Evolutionary conservation across 2,329 filamentous ascomycete genomes (phyloP), one percentile per base, ranked within the genome.

Genomic region (Colletotrichum sublineola): DNA sequence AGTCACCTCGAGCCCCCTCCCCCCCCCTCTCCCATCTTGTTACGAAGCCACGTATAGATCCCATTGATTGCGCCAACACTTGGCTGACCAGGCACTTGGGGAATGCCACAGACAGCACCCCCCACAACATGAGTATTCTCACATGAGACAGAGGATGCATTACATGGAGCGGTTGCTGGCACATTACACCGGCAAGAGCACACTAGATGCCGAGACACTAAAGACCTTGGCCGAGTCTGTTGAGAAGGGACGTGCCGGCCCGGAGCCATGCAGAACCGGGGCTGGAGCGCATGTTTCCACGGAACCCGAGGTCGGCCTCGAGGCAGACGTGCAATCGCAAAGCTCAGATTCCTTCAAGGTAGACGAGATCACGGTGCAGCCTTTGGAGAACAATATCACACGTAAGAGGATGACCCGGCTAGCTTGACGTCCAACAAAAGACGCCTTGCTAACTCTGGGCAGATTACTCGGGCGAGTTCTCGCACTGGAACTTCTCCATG

Each of bases 401-500:
- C 83, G 83, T 84, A 74, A 78, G 82, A 74, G 52, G 24, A 18
- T 46, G 15, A 29, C 50, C 44, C 3, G 1, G 36, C 2, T n/a
- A 18, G 40, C 48, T 12, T 15, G 52, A 24, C 52, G 2, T 29
- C 44, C 62, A 50, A n/a, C 68, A 65, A 20, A 36, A 56, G 56
- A 55, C 58, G 52, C 3, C 60, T 38, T 31, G 38, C 29, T 58
- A 20, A 56, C 66, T 12, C 60, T 74, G 33, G 46, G 20, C 53
- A 87, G 85, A 87, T 66, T 87, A 86, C 71, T 87, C 85, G 0
- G 85, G 85, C 11, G 85, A 87, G 73, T 86, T 87, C 74, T 87
- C 85, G 1, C 85, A 87, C 68, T 87, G 85, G 84, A 86, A 87
- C 73, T 87, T 87, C 75, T 86, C 85, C 52, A 86, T 86, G 84